Evolutionary conservation across 1,139 yeast genomes (phyloP).

Genomic region (Suhomyces wounanorum): DNA sequence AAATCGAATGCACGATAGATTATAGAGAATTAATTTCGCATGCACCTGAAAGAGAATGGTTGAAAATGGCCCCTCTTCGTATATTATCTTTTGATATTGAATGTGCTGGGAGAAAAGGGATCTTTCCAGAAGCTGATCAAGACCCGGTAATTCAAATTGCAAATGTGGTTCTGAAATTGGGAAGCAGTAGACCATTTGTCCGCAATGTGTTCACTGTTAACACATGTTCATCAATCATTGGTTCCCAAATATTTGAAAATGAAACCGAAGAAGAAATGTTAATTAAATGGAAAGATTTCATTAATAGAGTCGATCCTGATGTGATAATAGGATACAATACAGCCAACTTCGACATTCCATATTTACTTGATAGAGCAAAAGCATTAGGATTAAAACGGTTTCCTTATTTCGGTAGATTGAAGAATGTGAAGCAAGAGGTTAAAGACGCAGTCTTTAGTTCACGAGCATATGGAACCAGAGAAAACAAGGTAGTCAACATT

Average conservation of each 20-base stretch:
- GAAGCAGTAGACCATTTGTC: conserved; percentile 81
- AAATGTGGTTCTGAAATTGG: conserved; percentile 83
- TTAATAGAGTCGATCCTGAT: conserved; percentile 87
- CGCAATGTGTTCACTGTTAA: conserved; percentile 93
- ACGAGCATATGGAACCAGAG: conserved; percentile 95
- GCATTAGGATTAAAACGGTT: conserved; percentile 68
- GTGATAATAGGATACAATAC: conserved; percentile 96
- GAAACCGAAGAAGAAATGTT: conserved; percentile 81
- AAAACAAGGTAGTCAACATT: conserved; percentile 85
- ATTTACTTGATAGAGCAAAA: conserved; percentile 81
- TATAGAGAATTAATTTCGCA: conserved; percentile 74
- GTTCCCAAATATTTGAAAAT: conserved; percentile 83
- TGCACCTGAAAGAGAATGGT: conserved; percentile 91
- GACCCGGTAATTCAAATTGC: conserved; percentile 98
- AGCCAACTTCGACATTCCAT: conserved; percentile 93
- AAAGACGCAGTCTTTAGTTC: conserved; percentile 87
- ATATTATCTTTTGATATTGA: conserved; percentile 95
- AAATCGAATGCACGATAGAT: conserved; percentile 74
- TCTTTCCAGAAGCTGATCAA: conserved; percentile 91
- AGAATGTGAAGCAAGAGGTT: conserved; percentile 67
- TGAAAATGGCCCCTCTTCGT: conserved; percentile 90
- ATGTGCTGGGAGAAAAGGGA: conserved; percentile 97
- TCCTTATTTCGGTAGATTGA: conserved; percentile 85
- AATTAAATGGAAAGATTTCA: conserved; percentile 80
- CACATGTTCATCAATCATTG: conserved; percentile 90